phyloP scores from a whole-genome alignment of 345 rosid genomes.

The Eucalyptus regnans region DNA sequence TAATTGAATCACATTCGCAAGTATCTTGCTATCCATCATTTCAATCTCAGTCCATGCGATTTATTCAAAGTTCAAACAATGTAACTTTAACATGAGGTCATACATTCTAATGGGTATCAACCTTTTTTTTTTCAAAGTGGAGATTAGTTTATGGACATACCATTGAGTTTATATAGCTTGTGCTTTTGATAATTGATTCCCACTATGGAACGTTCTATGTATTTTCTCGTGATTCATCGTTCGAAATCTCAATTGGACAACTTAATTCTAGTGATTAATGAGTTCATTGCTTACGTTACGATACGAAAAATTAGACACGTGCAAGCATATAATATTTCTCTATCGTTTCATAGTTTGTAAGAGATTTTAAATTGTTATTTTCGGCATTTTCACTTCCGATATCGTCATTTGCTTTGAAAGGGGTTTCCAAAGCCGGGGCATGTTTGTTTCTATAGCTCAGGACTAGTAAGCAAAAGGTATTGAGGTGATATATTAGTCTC shows the following conservation, averaged over 20 bases:
- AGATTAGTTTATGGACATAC: neutral
- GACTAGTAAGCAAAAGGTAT: neutral
- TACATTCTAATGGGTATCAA: neutral
- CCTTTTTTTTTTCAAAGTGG: neutral
- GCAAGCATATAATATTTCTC: neutral
- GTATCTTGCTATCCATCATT: neutral
- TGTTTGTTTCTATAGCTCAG: neutral
- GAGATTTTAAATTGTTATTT: neutral
- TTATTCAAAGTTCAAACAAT: neutral
- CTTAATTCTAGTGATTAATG: neutral
- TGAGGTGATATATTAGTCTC: neutral
- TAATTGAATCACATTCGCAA: neutral
- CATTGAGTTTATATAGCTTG: neutral
- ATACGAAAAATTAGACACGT: neutral
- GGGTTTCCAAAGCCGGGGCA: neutral
- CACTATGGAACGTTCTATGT: neutral
- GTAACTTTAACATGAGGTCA: neutral
- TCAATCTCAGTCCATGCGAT: neutral
- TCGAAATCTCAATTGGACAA: neutral
- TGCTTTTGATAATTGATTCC: neutral
- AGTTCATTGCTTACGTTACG: neutral
- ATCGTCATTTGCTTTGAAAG: neutral
- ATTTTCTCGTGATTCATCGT: neutral
- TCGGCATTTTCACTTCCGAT: neutral
- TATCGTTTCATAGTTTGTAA: neutral